A percentile compares a stretch with the other conserved stretches of the same genome.
Conservation (phyloP, 805 yeast genomes). For the Wickerhamomyces sydowiorum region DNA sequence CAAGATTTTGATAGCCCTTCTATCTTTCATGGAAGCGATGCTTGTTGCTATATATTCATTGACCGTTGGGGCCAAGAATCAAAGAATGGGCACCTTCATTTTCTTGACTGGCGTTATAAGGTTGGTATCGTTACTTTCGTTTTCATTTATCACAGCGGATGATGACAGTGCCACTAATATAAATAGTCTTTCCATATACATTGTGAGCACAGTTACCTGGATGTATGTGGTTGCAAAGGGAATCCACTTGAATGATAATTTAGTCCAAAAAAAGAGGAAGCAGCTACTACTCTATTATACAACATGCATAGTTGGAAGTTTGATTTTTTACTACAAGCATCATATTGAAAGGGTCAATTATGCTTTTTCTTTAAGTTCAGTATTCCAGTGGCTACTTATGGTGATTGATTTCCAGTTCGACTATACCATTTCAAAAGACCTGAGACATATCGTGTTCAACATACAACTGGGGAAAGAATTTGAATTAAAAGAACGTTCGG, state of each 20-base stretch:
- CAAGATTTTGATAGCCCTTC: constrained; percentile 9
- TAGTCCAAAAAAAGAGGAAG: constrained; percentile 1
- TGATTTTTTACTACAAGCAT: constrained; percentile 10
- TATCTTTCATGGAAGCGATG: constrained; percentile 6
- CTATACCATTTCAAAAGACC: constrained; percentile 2
- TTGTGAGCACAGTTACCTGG: constrained; percentile 5
- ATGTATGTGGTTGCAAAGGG: constrained; percentile 4
- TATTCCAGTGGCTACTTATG: constrained; percentile 12
- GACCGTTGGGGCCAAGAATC: not conserved
- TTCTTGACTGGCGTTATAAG: not conserved
- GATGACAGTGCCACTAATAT: constrained; percentile 7
- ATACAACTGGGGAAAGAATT: constrained; percentile 4
- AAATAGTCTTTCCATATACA: constrained; percentile 7
- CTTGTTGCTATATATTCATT: not conserved
- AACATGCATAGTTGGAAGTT: not conserved
- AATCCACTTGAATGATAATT: not conserved
- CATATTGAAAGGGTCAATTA: constrained; percentile 9
- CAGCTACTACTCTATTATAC: constrained; percentile 1
- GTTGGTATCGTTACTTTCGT: constrained; percentile 3
- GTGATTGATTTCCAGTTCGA: constrained; percentile 10
- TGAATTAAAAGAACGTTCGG: constrained; percentile 1
- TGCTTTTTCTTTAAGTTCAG: constrained; percentile 12
- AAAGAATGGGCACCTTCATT: not conserved
- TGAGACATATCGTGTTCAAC: not conserved
- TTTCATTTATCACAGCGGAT: constrained; percentile 7